Evolutionary conservation across 73 alveolate genomes (phyloP), one percentile per base, ranked within the genome.

Genomic region (Paramecium sexaurelia): DNA sequence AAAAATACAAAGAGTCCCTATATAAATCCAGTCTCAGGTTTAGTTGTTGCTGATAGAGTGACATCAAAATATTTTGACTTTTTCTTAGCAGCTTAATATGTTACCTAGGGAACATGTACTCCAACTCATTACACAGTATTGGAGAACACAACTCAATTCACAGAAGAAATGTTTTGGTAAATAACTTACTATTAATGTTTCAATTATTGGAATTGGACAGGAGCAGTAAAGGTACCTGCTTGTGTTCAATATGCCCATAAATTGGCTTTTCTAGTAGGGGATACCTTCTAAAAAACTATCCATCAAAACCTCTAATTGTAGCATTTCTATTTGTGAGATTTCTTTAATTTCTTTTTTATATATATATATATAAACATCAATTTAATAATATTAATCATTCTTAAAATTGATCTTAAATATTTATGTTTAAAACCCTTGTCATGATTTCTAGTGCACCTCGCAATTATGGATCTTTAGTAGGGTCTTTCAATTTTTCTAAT

Each of bases 151-250:
- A 92, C 95, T 33, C 57, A 75, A 55, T 55, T 84, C 20, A 82
- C 84, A 29, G 92, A 93, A 39, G 94, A 91, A 20, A 93, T 92
- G 68, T 69, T 96, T 55, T 93, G 97, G 94, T 27, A 85, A 55
- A 92, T 96, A 22, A 96, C 98, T 24, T 96, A 93, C 92, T 96
- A 93, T 82, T 95, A 96, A 84, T 95, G 99, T 75, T 95, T 94
- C 92, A 88, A 93, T 40, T 97, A 97, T 92, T 97, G 93, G 88
- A 97, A 97, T 93, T 95, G 97, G 78, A 85, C 95, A 7, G 98
- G 98, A 13, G 90, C 98, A 35, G 96, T 97, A 22, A 95, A 95
- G 39, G 95, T 96, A 3, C 99, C 99, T 19, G 98, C 99, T n/a
- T 96, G 98, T 36, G 92, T 95, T 39, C 85, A 96, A 86, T 95